Evolutionary conservation across 1,284 basidiomycete genomes (phyloP), one percentile per base, ranked within the genome.

Genomic region (Trichosporon asahii): DNA sequence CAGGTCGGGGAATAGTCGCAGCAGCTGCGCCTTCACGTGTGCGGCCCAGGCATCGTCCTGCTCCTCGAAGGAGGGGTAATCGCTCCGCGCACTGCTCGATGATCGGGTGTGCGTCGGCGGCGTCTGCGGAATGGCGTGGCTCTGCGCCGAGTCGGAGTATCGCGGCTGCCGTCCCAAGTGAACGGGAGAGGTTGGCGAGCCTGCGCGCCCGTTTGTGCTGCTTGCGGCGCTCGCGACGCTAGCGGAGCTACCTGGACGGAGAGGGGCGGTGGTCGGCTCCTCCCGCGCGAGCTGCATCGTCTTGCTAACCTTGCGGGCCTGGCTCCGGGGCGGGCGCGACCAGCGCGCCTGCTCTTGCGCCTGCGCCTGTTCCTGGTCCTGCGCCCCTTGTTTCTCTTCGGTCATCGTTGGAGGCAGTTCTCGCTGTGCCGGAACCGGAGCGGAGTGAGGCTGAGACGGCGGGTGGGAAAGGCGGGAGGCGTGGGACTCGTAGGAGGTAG

Each of bases 1-100:
- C 44, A 78, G 76, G 65, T 81, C 80, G n/a, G 80, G 80, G 68
- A 81, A 81, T 15, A 81, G 71, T 18, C 73, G 69, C 5, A 69
- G 71, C n/a, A 81, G 76, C 69, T 81, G 80, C 31, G 71, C 35
- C 12, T 77, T 70, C 31, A 81, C 76, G 44, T 77, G 76, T n/a
- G 67, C 66, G 74, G 79, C 79, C 79, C 80, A 80, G 27, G 74
- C 68, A 64, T 80, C 79, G 61, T 78, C 77, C 23, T 74, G 68
- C n/a, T 78, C 73, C 57, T 75, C 40, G 27, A 37, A 21, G 9
- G 35, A 37, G 9, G 35, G 35, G 35, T 37, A 37, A 12, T 37
- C 35, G 44, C 65, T 37, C 29, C 25, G 15, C 9, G 8, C 44
- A 18, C 18, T 29, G 44, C 40, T 14, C 6, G 55, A 12, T 18